Evolutionary conservation across 306 rosid species (phyloP), one percentile per base, ranked within the genome.

Genomic region (Begonia peltatifolia): DNA sequence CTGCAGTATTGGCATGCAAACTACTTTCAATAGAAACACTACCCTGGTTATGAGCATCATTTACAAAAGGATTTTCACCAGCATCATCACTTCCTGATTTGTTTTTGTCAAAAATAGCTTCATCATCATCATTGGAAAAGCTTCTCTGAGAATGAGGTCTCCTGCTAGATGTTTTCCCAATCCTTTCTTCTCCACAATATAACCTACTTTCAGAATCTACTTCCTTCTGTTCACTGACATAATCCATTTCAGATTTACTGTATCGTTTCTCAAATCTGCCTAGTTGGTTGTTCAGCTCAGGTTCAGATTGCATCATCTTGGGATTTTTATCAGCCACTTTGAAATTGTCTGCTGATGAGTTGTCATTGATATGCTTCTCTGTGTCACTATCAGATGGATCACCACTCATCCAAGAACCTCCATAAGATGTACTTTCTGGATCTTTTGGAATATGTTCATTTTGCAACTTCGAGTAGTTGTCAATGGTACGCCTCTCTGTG

Each of bases 1-100:
- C 69, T 60, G 63, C 64, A 47, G 82, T 30, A 58, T 74, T 61
- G 52, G 66, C 77, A 54, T 63, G 54, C 47, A 76, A 71, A 71
- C 56, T 59, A 14, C 58, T 63, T 60, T 68, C 76, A 57, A 18
- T 50, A 49, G 61, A 59, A 62, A 56, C 68, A 35, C 60, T 46
- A 42, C 3, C 50, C 4, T 58, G 59, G 56, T 60, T 77, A 62
- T 59, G 58, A 59, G 66, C 74, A 75, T 73, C 78, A 16, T 62
- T 53, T 59, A 67, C 68, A 75, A 60, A 80, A 58, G 63, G 61
- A 59, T 72, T 64, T 55, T 68, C 79, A 35, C 10, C 65, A 51
- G 59, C 50, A 36, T 56, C 53, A 44, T 55, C 70, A 22, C 62
- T 63, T 57, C 55, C 51, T 62, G 71, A 30, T 30, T 30, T 75